Percentiles rank a stretch among this genome's conserved stretches.
phyloP scores from a whole-genome alignment of 1,139 yeast species.

The Diutina ranongensis region DNA sequence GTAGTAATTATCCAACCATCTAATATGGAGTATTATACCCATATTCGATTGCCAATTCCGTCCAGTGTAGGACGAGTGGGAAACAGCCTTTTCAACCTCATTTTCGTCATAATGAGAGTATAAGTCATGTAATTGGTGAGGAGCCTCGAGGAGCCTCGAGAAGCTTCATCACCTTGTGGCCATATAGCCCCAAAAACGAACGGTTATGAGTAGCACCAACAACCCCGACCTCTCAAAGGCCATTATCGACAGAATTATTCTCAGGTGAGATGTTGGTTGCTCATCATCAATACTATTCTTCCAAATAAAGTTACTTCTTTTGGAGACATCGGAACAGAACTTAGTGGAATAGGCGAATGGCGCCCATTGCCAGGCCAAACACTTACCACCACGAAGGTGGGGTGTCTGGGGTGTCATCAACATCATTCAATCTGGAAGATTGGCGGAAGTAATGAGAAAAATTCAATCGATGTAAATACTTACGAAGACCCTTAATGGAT shows the following conservation, averaged over 20 bases:
- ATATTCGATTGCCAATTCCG: neutral
- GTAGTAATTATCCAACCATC: too few species aligned
- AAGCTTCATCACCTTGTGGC: neutral
- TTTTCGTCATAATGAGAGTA: neutral
- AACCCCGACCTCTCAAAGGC: neutral
- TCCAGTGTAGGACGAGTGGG: neutral
- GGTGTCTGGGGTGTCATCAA: too few species aligned
- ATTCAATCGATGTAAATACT: too few species aligned
- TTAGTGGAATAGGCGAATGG: neutral
- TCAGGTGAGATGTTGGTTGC: neutral
- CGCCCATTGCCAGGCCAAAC: neutral
- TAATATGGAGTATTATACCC: too few species aligned
- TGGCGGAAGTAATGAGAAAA: too few species aligned
- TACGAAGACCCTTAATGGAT: too few species aligned
- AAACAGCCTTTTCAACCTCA: neutral
- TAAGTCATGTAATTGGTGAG: neutral
- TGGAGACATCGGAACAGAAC: conserved; percentile 3
- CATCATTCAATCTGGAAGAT: too few species aligned
- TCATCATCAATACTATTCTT: neutral
- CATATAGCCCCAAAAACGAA: neutral
- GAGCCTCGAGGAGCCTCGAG: neutral
- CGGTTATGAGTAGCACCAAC: neutral
- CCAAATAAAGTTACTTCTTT: neutral
- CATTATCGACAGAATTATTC: neutral
- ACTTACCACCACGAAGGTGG: too few species aligned